Evolutionary conservation across 73 alveolate species (phyloP).

Genomic region (Durusdinium trenchii): DNA sequence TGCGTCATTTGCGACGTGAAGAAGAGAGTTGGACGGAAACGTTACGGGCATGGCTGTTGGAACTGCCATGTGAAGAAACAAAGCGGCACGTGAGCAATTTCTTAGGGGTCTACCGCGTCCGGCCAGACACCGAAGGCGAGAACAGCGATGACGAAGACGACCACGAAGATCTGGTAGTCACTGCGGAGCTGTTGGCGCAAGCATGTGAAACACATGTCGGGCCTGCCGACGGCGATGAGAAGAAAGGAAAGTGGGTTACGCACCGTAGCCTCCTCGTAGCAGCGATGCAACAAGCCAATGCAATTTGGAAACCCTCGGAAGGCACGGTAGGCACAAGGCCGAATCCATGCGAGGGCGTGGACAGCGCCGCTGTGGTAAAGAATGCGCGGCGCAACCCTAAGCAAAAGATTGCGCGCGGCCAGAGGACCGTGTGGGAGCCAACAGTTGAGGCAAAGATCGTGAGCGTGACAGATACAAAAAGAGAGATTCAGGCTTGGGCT

Average conservation of each 20-base stretch:
- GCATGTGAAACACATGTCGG: neutral
- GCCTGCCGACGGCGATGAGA: neutral
- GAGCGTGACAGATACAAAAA: neutral
- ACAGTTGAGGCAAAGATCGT: neutral
- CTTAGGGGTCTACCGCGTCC: conserved; percentile 4
- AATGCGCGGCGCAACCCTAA: neutral
- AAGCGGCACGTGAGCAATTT: neutral
- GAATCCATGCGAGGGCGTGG: neutral
- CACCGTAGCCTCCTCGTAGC: neutral
- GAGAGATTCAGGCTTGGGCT: neutral
- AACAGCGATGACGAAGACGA: conserved; percentile 13
- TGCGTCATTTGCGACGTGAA: neutral
- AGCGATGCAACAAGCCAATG: neutral
- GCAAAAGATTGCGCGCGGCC: neutral
- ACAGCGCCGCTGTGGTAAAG: neutral
- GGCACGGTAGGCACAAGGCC: neutral
- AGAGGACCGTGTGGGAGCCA: neutral
- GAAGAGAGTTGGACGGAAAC: neutral
- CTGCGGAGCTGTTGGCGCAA: neutral
- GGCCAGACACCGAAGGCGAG: neutral
- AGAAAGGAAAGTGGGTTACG: neutral
- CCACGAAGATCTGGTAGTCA: neutral
- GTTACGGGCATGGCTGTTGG: neutral
- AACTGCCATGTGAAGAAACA: neutral
- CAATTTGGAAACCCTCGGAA: neutral